A percentile compares a stretch with the other conserved stretches of the same genome.
These are phyloP conservation scores for Seiridium cupressi DNA, from an alignment of 2,329 filamentous ascomycete genomes.

Conservation along the genomic window DNA sequence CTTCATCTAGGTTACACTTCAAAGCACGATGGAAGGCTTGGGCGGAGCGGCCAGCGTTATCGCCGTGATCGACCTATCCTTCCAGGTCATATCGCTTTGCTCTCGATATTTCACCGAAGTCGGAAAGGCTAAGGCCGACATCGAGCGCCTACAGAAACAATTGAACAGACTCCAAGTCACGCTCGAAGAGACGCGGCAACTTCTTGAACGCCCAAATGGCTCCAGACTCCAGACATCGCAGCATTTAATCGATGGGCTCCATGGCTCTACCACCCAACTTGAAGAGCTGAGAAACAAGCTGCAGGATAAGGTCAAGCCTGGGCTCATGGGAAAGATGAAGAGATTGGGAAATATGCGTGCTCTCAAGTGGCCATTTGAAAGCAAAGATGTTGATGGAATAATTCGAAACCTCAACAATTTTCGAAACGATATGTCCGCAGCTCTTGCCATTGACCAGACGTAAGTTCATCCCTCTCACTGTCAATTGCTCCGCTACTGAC, in stretches of 20 bases:
- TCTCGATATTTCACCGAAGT: background rate
- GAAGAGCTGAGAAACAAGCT: background rate
- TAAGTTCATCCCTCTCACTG: background rate
- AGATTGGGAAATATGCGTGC: background rate
- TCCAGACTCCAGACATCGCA: background rate
- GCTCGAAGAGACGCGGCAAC: background rate
- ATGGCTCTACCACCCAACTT: background rate
- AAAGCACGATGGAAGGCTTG: background rate
- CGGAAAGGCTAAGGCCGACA: background rate
- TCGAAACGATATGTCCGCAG: background rate
- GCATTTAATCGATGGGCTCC: background rate
- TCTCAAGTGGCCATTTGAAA: background rate
- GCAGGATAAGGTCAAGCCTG: background rate
- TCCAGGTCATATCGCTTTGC: background rate
- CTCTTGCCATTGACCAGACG: background rate
- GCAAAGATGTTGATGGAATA: background rate
- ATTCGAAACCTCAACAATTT: background rate
- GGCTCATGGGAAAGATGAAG: background rate
- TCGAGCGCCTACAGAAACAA: background rate
- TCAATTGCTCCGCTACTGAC: background rate
- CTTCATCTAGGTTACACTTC: no score
- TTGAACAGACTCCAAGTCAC: background rate
- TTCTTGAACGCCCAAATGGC: background rate
- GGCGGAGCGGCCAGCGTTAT: background rate
- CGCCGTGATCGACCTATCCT: background rate